Evolutionary conservation across 2,329 filamentous ascomycete species (phyloP), one percentile per base, ranked within the genome.

Genomic region (Colletotrichum graminicola): DNA sequence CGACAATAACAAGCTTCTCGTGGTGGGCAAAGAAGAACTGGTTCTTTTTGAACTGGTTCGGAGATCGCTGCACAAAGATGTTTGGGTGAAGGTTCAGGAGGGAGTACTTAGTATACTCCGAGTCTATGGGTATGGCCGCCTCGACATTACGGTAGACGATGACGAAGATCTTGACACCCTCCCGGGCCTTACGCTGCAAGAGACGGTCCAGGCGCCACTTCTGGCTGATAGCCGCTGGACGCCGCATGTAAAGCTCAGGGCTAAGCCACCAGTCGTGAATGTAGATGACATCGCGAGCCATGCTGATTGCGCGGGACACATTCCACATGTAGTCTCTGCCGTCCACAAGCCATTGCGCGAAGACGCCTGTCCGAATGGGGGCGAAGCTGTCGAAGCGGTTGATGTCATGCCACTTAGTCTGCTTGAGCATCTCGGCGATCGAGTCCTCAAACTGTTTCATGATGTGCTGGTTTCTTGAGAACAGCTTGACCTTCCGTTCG

Each of bases 211-310:
- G 88, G 64, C 96, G 91, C 96, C 96, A 99, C 82, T 98, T 98
- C 80, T 98, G 95, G 78, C 95, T 98, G 82, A 98, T 98, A 56
- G 94, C 94, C 32, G 96, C 93, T 64, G 96, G 96, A 69, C 96
- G 89, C 72, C 96, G 90, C 91, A 98, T 92, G 83, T 99, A 99
- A 55, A 99, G 84, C 81, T 99, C 95, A 1, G 96, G 96, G 76
- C 94, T 98, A 51, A 99, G 84, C 96, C 96, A 99, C 96, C 96
- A 99, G 81, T 98, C 96, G 80, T 99, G 96, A 73, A 99, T 98
- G 81, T 98, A 98, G 76, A 99, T 95, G 73, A 98, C 95, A 83
- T 98, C 96, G 77, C 94, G 94, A 11, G 96, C 96, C 90, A 98
- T 97, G 79, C 94, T 96, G 77, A 99, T 97, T 16, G 96, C 96